A percentile compares a stretch with the other conserved stretches of the same genome.
Conservation (phyloP, 257 asterid genomes). For the Forsythia suspensa region DNA sequence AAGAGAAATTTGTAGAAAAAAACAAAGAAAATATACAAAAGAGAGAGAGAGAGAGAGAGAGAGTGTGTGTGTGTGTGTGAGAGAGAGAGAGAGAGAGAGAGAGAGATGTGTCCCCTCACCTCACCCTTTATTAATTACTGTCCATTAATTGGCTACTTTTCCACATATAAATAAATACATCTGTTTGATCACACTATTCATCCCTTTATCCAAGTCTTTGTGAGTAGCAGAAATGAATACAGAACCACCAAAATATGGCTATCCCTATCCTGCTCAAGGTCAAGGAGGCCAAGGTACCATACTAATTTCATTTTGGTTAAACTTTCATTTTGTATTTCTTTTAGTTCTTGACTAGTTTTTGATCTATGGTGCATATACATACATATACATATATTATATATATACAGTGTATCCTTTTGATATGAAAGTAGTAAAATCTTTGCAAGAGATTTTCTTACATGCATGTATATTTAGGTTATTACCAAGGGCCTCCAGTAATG, state of each 20-base stretch:
- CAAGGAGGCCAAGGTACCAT: conserved; percentile 63
- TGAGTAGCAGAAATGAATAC: conserved; percentile 33
- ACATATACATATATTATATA: too few species aligned
- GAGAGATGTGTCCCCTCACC: neutral
- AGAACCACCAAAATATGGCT: conserved; percentile 77
- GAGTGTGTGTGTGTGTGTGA: too few species aligned
- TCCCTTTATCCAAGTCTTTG: neutral
- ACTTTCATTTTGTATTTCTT: neutral
- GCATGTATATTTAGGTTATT: conserved; percentile 41
- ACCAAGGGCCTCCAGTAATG: conserved; percentile 91
- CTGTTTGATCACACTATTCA: neutral
- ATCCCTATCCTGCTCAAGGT: conserved; percentile 59
- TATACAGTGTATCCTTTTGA: too few species aligned
- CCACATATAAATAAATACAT: neutral
- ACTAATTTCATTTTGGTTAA: neutral
- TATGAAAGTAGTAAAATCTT: neutral
- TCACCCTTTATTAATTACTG: too few species aligned
- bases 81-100: neutral
- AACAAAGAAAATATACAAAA: neutral
- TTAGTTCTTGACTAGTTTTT: neutral
- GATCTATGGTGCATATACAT: neutral
- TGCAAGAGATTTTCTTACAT: neutral
- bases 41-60: too few species aligned
- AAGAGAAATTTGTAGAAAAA: too few species aligned
- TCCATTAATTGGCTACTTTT: neutral